Percentiles rank a stretch among this genome's conserved stretches.
phyloP scores from a whole-genome alignment of 1,284 basidiomycete genomes.

The Apiotrichum brassicae region DNA sequence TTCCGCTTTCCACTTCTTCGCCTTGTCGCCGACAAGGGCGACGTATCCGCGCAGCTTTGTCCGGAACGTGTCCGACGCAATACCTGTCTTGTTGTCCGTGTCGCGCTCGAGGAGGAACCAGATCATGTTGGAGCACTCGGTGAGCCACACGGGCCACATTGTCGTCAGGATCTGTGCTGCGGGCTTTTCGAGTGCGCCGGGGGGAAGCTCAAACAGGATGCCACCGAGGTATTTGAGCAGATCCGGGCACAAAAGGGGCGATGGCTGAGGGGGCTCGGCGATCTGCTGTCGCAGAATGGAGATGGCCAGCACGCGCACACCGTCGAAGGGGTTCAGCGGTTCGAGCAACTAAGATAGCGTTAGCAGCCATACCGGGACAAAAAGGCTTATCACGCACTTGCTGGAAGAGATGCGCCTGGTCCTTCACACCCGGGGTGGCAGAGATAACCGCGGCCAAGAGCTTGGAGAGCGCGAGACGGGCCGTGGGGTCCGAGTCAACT shows the following conservation, averaged over 20 bases:
- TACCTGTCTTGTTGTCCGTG: conserved; percentile 8
- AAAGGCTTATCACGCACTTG: conserved; percentile 15
- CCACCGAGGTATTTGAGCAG: conserved; percentile 17
- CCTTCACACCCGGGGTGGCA: conserved; percentile 3
- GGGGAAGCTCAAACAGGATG: conserved; percentile 19
- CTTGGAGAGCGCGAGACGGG: conserved; percentile 30
- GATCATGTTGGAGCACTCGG: conserved; percentile 21
- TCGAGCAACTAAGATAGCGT: conserved; percentile 26
- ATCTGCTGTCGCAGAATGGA: conserved; percentile 30
- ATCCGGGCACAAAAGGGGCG: conserved; percentile 8
- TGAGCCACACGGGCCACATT: conserved; percentile 28
- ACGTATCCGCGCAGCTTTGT: conserved; percentile 15
- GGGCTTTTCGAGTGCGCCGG: conserved; percentile 12
- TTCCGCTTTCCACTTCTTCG: conserved; percentile 6
- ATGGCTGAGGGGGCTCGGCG: conserved; percentile 5
- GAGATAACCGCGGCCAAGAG: conserved; percentile 28
- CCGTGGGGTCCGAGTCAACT: conserved; percentile 19
- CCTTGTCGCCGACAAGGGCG: conserved; percentile 1
- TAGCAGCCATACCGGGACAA: neutral
- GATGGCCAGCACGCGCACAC: conserved; percentile 28
- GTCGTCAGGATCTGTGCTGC: conserved; percentile 16
- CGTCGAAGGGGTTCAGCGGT: conserved; percentile 35
- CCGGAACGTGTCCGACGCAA: conserved; percentile 30
- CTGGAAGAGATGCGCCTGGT: conserved; percentile 26
- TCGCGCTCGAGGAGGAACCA: conserved; percentile 16